These are phyloP conservation scores for Punctularia strigosozonata DNA, from an alignment of 768 basidiomycete species.

Conservation along the genomic window DNA sequence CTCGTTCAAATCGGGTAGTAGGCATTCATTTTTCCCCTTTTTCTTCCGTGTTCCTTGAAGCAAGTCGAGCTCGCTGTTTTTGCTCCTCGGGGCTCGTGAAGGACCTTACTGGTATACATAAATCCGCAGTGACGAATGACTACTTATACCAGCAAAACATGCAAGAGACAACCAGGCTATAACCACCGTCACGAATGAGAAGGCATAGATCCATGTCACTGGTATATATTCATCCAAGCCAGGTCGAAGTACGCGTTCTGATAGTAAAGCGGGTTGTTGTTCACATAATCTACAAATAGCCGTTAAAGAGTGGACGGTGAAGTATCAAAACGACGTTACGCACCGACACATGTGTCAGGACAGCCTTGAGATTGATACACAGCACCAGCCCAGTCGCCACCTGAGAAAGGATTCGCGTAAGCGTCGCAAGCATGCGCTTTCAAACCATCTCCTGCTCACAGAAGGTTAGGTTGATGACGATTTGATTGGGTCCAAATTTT, in stretches of 20 bases:
- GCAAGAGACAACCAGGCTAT: too few relatives aligned
- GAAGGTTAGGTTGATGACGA: constrained; percentile 60
- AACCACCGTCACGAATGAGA: too few relatives aligned
- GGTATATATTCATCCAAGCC: constrained; percentile 43
- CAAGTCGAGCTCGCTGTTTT: too few relatives aligned
- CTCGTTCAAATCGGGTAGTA: too few relatives aligned
- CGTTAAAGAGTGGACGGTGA: too few relatives aligned
- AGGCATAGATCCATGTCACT: too few relatives aligned
- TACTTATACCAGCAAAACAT: too few relatives aligned
- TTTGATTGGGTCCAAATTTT: constrained; percentile 45
- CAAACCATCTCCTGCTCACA: constrained; percentile 27
- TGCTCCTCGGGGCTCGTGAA: too few relatives aligned
- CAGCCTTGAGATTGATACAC: constrained; percentile 38
- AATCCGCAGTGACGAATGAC: too few relatives aligned
- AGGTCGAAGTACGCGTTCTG: constrained; percentile 62
- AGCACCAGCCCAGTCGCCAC: constrained; percentile 44
- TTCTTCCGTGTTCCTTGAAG: too few relatives aligned
- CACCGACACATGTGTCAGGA: constrained; percentile 40
- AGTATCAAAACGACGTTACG: constrained; percentile 14
- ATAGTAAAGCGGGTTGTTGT: constrained; percentile 58
- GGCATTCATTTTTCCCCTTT: too few relatives aligned
- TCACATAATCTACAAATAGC: constrained; percentile 43
- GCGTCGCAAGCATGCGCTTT: background rate
- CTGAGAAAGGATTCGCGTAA: background rate
- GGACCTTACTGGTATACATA: too few relatives aligned